phyloP scores from a whole-genome alignment of 306 rosid species.

The Fragaria nilgerrensis region DNA sequence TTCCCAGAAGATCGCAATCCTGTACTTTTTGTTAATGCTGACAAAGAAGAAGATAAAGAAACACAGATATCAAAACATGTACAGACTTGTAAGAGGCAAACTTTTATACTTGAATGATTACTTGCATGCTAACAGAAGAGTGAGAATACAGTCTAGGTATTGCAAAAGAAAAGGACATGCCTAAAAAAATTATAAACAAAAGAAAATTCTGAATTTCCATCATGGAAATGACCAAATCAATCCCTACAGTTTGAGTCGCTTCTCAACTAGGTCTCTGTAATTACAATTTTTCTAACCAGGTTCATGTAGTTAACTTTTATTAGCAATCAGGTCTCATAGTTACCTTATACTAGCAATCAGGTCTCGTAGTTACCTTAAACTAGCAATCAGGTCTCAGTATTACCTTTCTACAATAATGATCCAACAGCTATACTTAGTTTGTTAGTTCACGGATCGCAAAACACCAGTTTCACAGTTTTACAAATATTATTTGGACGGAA shows the following conservation, averaged over 20 bases:
- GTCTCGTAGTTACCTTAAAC: not conserved
- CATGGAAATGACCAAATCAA: not conserved
- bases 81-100: not conserved
- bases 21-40: constrained; percentile 73
- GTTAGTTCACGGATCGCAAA: not conserved
- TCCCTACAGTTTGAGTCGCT: not conserved
- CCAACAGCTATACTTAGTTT: not conserved
- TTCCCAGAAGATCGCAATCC: constrained; percentile 70
- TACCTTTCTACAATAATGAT: not conserved
- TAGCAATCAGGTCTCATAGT: not conserved
- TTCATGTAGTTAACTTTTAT: not conserved
- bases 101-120: not conserved
- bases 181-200: not conserved
- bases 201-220: not conserved
- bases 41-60: constrained; percentile 20
- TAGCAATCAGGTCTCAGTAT: not conserved
- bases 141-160: not conserved
- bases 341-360: not conserved
- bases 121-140: not conserved
- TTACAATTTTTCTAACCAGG: not conserved
- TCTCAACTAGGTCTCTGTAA: not conserved
- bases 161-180: not conserved
- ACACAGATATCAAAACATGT: constrained; percentile 25
- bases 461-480: not conserved
- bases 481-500: not conserved